Percentiles rank a stretch among this genome's conserved stretches.
Evolutionary conservation across 306 rosid genomes (phyloP).

Genomic region (Malus sylvestris): DNA sequence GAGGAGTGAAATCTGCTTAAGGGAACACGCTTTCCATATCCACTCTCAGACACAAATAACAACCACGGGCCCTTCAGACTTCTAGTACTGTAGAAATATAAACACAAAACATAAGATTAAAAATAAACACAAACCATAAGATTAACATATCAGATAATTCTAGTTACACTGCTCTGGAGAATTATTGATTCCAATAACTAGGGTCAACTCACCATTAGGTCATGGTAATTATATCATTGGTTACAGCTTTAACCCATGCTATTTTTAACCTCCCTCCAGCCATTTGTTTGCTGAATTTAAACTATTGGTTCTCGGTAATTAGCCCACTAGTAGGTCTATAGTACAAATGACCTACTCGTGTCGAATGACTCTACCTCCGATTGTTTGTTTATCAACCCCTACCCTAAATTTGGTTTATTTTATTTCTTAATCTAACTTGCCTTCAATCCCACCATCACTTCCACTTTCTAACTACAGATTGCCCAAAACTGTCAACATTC

Average conservation of each 20-base stretch:
- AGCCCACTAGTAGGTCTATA: neutral
- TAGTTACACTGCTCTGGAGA: neutral
- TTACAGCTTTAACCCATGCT: neutral
- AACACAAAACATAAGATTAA: neutral
- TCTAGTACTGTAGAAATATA: conserved; percentile 33
- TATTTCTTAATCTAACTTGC: neutral
- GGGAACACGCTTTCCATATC: conserved; percentile 94
- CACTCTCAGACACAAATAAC: conserved; percentile 89
- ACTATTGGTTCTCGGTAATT: neutral
- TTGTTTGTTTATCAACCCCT: neutral
- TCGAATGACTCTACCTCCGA: neutral
- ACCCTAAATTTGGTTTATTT: neutral
- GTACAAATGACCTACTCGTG: neutral
- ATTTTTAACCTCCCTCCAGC: neutral
- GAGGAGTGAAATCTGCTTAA: conserved; percentile 64
- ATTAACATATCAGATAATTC: neutral
- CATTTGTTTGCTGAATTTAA: neutral
- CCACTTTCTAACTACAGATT: neutral
- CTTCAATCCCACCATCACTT: neutral
- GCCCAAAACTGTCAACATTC: neutral
- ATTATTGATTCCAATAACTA: neutral
- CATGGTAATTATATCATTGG: too few relatives aligned
- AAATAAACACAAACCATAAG: neutral
- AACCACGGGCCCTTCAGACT: conserved; percentile 77
- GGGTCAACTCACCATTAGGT: neutral